Base-by-base conservation (phyloP, 108 stramenopile species). In the Cyclostephanos tholiformis region DNA sequence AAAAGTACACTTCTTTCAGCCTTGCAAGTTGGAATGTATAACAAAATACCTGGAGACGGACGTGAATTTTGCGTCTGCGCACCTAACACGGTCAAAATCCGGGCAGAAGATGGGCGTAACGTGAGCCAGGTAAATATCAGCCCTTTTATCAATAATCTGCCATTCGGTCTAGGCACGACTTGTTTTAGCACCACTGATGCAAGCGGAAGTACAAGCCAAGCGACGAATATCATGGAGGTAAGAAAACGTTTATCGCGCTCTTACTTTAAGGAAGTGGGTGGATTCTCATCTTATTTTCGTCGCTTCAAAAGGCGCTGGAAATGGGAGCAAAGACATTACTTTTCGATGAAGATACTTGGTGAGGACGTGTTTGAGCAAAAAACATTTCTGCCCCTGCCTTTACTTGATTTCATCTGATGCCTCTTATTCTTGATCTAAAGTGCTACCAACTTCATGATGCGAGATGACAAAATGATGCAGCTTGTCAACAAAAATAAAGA, bases 321-420 rank as follows among this genome's bases (percentile, higher is more conserved):
- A 73, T 90, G 60, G 97, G 96, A 58, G 87, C 95, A 19, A 85
- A 90, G 30, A 84, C 88, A 9, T 76, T 98, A 16, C 88, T 98
- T 20, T 80, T 98, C n/a, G 98, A 98, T 78, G 97, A 99, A 79
- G 97, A 97, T 84, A 97, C 97, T 20, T 96, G 96, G 59, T 60
- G n/a, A 60, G 59, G 32, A 60, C 35, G 12, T 35, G 16, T 1
- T 29, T 60, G 16, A 12, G 4, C 32, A 0, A 38, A 1, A 14
- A 36, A 60, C 4, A 17, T 60, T 65, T 84, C 86, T 25, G 81
- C 84, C 2, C 30, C 17, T 43, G 36, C 32, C 22, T 27, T 49
- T 63, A n/a, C n/a, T 57, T 58, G 13, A 50, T 29, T 23, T n/a
- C 6, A 25, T 69, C 29, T 61, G 0, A 35, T 60, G 2, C 25